Conservation (phyloP, 2,329 filamentous ascomycete species). For the Huntiella moniliformis region DNA sequence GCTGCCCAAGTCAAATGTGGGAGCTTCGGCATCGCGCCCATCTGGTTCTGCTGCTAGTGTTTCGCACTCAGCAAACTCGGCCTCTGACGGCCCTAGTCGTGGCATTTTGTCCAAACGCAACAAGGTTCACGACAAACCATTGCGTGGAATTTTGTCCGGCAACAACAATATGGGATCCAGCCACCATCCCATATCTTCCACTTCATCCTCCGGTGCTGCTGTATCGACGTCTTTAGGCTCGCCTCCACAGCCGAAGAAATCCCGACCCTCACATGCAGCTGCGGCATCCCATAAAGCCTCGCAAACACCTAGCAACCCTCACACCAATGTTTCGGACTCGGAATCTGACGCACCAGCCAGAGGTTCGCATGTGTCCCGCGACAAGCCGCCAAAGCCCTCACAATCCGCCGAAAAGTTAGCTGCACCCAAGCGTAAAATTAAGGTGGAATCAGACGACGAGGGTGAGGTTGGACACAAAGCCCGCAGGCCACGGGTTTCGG, state of each 20-base stretch:
- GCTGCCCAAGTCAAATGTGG: neutral
- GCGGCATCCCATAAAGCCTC: neutral
- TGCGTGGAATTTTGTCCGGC: too few relatives aligned
- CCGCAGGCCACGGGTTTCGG: conserved; percentile 27
- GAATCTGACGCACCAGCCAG: conserved; percentile 31
- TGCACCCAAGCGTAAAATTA: conserved; percentile 32
- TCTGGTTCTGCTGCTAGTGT: neutral
- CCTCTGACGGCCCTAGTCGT: neutral
- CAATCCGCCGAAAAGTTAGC: conserved; percentile 11
- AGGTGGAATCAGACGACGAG: conserved; percentile 39
- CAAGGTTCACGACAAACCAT: conserved; percentile 5
- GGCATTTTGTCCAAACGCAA: conserved; percentile 9
- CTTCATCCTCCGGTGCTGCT: neutral
- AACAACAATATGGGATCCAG: neutral
- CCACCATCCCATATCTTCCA: neutral
- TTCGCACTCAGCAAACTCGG: conserved; percentile 3
- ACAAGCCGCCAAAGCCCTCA: conserved; percentile 20
- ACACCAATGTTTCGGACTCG: conserved; percentile 34
- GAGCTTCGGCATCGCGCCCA: neutral
- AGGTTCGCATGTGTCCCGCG: conserved; percentile 28
- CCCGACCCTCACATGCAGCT: conserved; percentile 6
- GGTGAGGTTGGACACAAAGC: conserved; percentile 30
- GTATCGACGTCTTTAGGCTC: conserved; percentile 1
- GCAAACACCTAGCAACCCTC: neutral
- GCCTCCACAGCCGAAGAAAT: conserved; percentile 6